These are phyloP conservation scores for Botrytis fragariae DNA, from an alignment of 2,329 filamentous ascomycete species.

Conservation along the genomic window DNA sequence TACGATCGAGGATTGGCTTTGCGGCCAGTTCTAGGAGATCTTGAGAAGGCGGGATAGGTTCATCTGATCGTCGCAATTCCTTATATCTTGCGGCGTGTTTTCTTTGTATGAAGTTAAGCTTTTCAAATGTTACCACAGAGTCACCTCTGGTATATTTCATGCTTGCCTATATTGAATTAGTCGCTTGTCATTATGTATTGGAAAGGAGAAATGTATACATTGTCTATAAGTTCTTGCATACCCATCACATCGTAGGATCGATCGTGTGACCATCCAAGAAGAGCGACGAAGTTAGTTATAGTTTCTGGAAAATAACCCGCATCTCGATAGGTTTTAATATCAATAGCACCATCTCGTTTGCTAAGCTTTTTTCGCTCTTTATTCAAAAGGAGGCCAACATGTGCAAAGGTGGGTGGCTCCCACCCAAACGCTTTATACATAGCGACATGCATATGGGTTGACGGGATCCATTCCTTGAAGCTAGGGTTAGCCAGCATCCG, in stretches of 20 bases:
- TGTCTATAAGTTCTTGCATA: constrained; percentile 66
- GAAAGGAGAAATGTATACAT: constrained; percentile 52
- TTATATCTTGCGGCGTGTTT: constrained; percentile 49
- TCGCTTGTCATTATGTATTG: not conserved
- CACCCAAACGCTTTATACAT: constrained; percentile 79
- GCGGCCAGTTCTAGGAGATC: constrained; percentile 34
- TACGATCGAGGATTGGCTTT: constrained; percentile 31
- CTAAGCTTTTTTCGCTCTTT: constrained; percentile 73
- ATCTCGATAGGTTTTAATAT: constrained; percentile 56
- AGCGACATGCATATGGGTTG: constrained; percentile 74
- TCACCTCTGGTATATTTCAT: constrained; percentile 91
- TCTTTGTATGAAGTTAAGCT: constrained; percentile 76
- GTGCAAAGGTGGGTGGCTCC: constrained; percentile 72
- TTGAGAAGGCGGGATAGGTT: constrained; percentile 25
- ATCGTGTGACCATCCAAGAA: constrained; percentile 79
- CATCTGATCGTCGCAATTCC: constrained; percentile 15
- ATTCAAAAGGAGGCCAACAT: constrained; percentile 73
- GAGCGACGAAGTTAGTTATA: constrained; percentile 76
- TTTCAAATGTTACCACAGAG: constrained; percentile 75
- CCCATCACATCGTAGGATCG: constrained; percentile 67
- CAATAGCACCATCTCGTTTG: constrained; percentile 72
- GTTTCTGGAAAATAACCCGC: constrained; percentile 61
- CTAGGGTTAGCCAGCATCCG: constrained; percentile 13
- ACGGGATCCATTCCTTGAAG: constrained; percentile 85
- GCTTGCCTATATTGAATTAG: constrained; percentile 56